phyloP scores from a whole-genome alignment of 2,329 filamentous ascomycete species.

The Leptographium wingfieldii region DNA sequence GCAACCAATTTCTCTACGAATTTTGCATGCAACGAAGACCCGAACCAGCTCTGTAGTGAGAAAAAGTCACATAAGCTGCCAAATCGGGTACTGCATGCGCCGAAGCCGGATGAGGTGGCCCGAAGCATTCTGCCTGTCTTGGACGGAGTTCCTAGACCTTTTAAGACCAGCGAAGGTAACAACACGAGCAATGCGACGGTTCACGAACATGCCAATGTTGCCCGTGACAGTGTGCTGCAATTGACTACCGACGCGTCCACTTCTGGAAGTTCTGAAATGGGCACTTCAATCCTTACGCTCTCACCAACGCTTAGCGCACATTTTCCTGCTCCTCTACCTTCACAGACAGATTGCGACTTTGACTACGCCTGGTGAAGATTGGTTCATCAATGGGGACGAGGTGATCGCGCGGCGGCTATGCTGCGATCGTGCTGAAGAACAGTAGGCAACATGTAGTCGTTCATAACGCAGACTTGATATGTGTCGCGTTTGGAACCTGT shows the following conservation, averaged over 20 bases:
- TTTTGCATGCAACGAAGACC: too few species aligned
- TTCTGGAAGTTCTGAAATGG: not conserved
- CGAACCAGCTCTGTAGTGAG: too few species aligned
- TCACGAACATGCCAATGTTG: not conserved
- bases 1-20: too few species aligned
- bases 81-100: not conserved
- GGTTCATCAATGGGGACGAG: not conserved
- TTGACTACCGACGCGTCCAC: not conserved
- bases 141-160: not conserved
- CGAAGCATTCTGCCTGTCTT: not conserved
- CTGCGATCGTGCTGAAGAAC: not conserved
- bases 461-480: not conserved
- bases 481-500: not conserved
- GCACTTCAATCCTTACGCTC: not conserved
- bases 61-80: not conserved
- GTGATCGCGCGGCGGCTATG: not conserved
- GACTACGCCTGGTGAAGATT: conserved; percentile 6
- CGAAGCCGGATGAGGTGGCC: not conserved
- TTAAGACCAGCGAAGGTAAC: too few species aligned
- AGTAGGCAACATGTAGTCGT: not conserved
- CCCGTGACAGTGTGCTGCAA: not conserved
- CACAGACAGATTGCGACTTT: conserved; percentile 12
- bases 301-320: conserved; percentile 1
- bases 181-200: not conserved
- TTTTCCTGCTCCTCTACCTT: conserved; percentile 9